A percentile compares a stretch with the other conserved stretches of the same genome.
These are phyloP conservation scores for Orbilia blumenaviensis DNA, from an alignment of 2,329 filamentous ascomycete species.

Conservation along the genomic window DNA sequence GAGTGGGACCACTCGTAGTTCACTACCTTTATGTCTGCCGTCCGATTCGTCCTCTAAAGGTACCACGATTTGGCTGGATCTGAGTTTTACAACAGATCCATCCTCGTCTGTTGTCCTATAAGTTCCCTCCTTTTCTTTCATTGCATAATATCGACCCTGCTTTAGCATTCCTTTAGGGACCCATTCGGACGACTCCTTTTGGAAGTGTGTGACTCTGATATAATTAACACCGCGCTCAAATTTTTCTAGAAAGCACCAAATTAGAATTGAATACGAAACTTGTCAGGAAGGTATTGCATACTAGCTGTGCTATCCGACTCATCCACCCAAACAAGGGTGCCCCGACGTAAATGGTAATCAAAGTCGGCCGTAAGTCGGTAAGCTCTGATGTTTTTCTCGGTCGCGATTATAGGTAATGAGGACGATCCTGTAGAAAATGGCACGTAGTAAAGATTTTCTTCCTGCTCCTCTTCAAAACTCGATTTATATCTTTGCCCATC, in stretches of 20 bases:
- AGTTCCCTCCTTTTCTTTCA: conserved; percentile 29
- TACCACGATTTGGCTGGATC: conserved; percentile 33
- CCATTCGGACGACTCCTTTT: conserved; percentile 24
- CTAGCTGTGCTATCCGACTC: conserved; percentile 33
- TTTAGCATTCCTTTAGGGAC: conserved; percentile 46
- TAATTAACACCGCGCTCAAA: conserved; percentile 16
- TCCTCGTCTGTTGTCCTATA: conserved; percentile 33
- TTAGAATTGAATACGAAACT: neutral
- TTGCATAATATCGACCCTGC: conserved; percentile 38
- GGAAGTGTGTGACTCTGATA: conserved; percentile 12
- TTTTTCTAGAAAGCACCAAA: conserved; percentile 9
- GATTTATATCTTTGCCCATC: neutral
- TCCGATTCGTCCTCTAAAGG: conserved; percentile 29
- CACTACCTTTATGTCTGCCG: neutral
- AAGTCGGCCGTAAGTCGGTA: conserved; percentile 26
- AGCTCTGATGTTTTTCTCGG: conserved; percentile 13
- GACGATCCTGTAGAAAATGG: conserved; percentile 6
- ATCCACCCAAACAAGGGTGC: conserved; percentile 47
- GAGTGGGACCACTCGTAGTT: conserved; percentile 36
- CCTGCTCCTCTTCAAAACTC: neutral
- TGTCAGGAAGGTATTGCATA: neutral
- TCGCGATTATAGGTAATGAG: conserved; percentile 26
- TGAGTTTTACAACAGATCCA: conserved; percentile 28
- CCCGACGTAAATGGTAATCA: conserved; percentile 7
- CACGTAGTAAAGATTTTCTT: neutral